These are phyloP conservation scores for Saccharata proteae DNA, from an alignment of 2,329 filamentous ascomycete genomes.

Conservation along the genomic window DNA sequence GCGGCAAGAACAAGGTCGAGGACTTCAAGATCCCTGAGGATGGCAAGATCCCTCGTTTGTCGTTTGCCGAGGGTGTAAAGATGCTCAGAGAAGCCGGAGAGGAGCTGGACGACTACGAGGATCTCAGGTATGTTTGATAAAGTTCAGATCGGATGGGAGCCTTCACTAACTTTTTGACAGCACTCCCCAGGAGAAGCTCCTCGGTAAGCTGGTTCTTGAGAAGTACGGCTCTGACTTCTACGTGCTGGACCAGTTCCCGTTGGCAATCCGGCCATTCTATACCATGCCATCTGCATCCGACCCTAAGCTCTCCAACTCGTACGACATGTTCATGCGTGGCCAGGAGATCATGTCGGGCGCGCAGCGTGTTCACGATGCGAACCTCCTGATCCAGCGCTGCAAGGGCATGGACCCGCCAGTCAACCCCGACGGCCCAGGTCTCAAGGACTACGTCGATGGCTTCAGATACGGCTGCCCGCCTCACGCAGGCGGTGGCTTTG, in stretches of 20 bases:
- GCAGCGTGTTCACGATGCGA: constrained; percentile 53
- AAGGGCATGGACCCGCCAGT: constrained; percentile 42
- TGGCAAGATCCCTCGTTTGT: constrained; percentile 64
- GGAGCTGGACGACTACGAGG: constrained; percentile 64
- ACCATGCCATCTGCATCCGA: constrained; percentile 54
- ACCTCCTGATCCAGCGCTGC: constrained; percentile 47
- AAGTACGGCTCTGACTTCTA: constrained; percentile 97
- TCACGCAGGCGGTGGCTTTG: constrained; percentile 53
- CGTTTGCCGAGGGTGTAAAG: constrained; percentile 65
- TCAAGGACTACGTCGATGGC: constrained; percentile 51
- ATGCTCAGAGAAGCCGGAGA: constrained; percentile 68
- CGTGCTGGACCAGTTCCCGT: constrained; percentile 91
- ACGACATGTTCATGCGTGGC: constrained; percentile 61
- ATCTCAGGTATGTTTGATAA: constrained; percentile 42
- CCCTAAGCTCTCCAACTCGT: constrained; percentile 45
- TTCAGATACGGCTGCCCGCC: constrained; percentile 54
- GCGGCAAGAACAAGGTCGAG: constrained; percentile 58
- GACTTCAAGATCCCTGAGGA: constrained; percentile 62
- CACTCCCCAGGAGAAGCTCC: constrained; percentile 76
- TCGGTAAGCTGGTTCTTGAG: constrained; percentile 71
- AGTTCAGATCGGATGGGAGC: neutral
- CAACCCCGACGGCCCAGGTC: constrained; percentile 46
- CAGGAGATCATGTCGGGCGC: constrained; percentile 58
- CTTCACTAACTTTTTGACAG: constrained; percentile 18
- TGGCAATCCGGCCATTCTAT: constrained; percentile 81